Base-by-base conservation (phyloP, 768 basidiomycete species). In the Trametes cingulata region DNA sequence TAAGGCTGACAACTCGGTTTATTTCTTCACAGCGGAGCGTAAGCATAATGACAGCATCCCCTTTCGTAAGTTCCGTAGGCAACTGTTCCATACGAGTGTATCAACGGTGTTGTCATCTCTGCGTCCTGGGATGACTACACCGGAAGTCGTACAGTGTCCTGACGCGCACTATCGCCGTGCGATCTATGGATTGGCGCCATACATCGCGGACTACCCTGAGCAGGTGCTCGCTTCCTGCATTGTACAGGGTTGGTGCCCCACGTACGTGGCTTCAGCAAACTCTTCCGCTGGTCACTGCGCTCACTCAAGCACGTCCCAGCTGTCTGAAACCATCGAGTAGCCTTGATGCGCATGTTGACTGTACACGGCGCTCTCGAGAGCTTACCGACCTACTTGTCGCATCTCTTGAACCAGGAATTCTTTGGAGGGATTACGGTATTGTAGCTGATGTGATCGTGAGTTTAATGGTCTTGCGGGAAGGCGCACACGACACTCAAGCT, bases 161-260 rank as follows among this genome's bases (percentile, higher is more conserved):
- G 64, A 65, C 40, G 63, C 57, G n/a, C 62, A 65, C 35, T 65
- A 20, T 27, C 56, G 64, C 12, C 55, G 56, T 12, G 46, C 42
- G 4, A 55, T 65, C 25, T 65, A 33, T 10, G 65, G 65, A 10
- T 41, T 68, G 19, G 67, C 63, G 2, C 67, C 65, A 10, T 64
- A 66, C 36, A 66, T 66, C 7, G 63, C 67, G 2, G 67, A 68
- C 36, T 68, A 68, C 42, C 67, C 65, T 1, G 67, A 68, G 47
- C 67, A 68, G 41, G 65, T 39, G 1, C 58, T 67, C 14, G 22
- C 65, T 27, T 56, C 60, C 3, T 63, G 54, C 37, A 54, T 64
- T 17, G 63, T 62, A 6, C 61, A 58, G 42, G 58, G 57, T 6
- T 64, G 64, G 65, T 69, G 63, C 41, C 43, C 64, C 7, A 35